Base-by-base conservation (phyloP, 2,329 filamentous ascomycete genomes). In the Xylaria sp. region DNA sequence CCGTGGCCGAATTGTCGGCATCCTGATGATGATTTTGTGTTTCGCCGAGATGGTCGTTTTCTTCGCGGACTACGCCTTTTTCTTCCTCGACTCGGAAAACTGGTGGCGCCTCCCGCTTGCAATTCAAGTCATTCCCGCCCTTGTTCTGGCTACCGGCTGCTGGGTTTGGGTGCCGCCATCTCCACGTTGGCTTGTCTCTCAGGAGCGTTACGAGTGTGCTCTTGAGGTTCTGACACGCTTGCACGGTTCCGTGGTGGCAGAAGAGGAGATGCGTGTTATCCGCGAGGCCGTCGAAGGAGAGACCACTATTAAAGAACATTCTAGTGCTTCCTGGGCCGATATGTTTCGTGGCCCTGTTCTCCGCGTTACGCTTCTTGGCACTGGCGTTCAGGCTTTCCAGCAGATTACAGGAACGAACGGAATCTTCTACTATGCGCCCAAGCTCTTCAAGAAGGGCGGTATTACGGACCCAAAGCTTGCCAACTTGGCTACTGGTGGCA, bases 191-290 rank as follows among this genome's bases (percentile, higher is more conserved):
- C 65, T 77, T 25, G 75, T 74, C 8, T 61, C 73, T 10, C 63
- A 76, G 54, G 72, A 76, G 32, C 70, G 75, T 34, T 70, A 75
- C 39, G 67, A 73, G 1, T 77, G 75, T 44, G 74, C 75, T 6
- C 72, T 72, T 18, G 75, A 77, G 65, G 72, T 77, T 18, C 69
- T 77, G 5, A 68, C 75, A 1, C 69, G 73, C 6, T 60, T 76
- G n/a, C 75, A 77, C 51, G 75, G 75, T 18, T 74, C 74, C 18
- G 72, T 63, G 25, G 71, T 65, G 1, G 74, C 82, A 0, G 88
- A 90, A 74, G 76, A 88, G 20, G 89, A 91, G 79, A 89, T 91
- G 64, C 84, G 61, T 12, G 74, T 72, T 32, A 75, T 75, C 23
- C 72, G 74, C 0, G 66, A 74, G 9, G 70, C 74, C 28, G 71